Conservation (phyloP, 2,329 filamentous ascomycete genomes). For the Colletotrichum magnum region DNA sequence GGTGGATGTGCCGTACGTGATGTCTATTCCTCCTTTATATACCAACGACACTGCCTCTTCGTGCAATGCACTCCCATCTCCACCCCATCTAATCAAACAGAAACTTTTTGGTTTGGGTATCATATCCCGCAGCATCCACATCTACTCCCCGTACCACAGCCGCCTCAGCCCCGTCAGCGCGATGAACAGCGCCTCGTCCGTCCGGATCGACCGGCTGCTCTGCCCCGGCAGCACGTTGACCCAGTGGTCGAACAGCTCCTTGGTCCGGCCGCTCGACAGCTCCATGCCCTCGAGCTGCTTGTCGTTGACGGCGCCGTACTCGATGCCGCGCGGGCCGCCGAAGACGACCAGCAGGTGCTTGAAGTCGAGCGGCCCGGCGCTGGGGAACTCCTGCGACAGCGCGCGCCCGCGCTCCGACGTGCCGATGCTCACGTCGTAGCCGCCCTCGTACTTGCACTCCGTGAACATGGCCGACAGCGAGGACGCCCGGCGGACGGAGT, state of each 20-base stretch:
- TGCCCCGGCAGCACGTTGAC: slow-evolving; percentile 85
- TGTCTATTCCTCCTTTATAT: no score
- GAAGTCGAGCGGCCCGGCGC: slow-evolving; percentile 63
- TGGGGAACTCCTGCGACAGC: slow-evolving; percentile 61
- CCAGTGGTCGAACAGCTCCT: slow-evolving; percentile 86
- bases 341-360: slow-evolving; percentile 84
- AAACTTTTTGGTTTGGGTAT: slow-evolving; percentile 41
- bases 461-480: slow-evolving; percentile 83
- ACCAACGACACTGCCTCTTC: no score
- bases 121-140: slow-evolving; percentile 24
- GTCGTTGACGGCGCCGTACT: slow-evolving; percentile 78
- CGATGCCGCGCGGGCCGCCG: slow-evolving; percentile 84
- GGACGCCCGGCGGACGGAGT: slow-evolving; percentile 74
- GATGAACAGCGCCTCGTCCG: slow-evolving; percentile 87
- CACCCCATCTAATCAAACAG: background rate
- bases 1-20: no score
- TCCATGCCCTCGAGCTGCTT: slow-evolving; percentile 70
- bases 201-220: slow-evolving; percentile 85
- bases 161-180: slow-evolving; percentile 78
- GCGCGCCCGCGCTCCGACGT: slow-evolving; percentile 83
- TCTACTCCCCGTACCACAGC: slow-evolving; percentile 62
- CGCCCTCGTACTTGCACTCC: slow-evolving; percentile 79
- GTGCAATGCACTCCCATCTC: background rate
- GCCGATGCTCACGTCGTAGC: slow-evolving; percentile 87
- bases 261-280: slow-evolving; percentile 71